Evolutionary conservation across 805 yeast genomes (phyloP), one percentile per base, ranked within the genome.

Genomic region (Pichia pseudocactophila): DNA sequence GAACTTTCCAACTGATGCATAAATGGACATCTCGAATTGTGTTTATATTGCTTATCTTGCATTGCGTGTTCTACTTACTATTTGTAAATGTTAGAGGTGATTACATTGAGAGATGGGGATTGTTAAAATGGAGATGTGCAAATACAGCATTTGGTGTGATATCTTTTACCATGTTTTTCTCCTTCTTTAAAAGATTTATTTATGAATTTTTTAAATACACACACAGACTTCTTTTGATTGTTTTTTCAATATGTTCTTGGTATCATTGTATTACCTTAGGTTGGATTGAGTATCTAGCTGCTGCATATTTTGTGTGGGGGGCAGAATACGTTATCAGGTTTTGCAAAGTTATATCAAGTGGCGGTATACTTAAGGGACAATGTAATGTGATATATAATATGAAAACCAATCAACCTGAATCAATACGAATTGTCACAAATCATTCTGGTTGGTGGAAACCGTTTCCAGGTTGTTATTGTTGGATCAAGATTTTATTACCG

Each of bases 221-320:
- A 3, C 80, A 74, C 53, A 68, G 69, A 28, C 32, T 65, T 1
- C 41, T 73, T 36, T 66, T 69, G 3, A 44, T 65, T 6, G 37
- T 68, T 1, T 73, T 74, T 47, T 57, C 71, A 12, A 56, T 63
- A 39, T 70, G 73, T 8, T 57, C 68, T 17, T 72, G 73, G 69
- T 63, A 64, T 37, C 78, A 73, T 48, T 68, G 77, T 39, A 50
- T 59, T 43, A 64, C 68, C n/a, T 43, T 68, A 40, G 73, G 72
- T 1, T 74, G 75, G 70, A 67, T 69, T 50, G 71, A 67, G 43
- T 75, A 70, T 62, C 51, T 71, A 17, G 76, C 73, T 43, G 71
- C 76, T 4, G 55, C 79, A 8, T 69, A 76, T 45, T 80, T 76
- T 0, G 66, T 86, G 8, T 87, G 95, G 95, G 70, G 65, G 2